Conservation (phyloP, 768 basidiomycete genomes). For the Leccinum subtestaceum region DNA sequence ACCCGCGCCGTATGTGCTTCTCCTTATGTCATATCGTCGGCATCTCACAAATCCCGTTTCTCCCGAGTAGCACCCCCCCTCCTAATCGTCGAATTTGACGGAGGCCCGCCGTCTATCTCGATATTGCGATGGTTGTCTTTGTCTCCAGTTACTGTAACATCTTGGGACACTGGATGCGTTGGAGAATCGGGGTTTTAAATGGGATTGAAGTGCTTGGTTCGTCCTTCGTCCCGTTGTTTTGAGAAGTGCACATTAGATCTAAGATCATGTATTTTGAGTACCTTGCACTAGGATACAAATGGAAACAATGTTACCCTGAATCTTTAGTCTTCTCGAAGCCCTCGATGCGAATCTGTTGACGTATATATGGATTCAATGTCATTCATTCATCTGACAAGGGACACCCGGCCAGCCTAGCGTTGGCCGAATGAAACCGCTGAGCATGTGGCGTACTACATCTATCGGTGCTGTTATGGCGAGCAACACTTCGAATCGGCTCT, state of each 20-base stretch:
- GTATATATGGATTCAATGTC: background rate
- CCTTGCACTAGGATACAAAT: background rate
- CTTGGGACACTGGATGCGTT: background rate
- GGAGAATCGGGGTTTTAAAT: background rate
- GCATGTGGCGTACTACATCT: background rate
- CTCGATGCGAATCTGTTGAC: background rate
- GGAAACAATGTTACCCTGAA: background rate
- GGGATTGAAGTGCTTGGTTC: background rate
- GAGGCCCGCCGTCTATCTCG: background rate
- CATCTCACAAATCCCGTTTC: background rate
- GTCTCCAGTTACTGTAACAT: background rate
- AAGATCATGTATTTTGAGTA: background rate
- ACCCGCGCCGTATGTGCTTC: background rate
- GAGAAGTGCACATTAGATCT: background rate
- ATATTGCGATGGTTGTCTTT: background rate
- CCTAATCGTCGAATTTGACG: background rate
- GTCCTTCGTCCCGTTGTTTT: background rate
- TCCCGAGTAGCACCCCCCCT: background rate
- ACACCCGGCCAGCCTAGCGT: background rate
- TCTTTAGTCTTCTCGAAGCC: background rate
- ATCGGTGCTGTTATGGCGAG: constrained; percentile 60
- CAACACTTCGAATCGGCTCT: constrained; percentile 58
- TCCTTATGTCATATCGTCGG: background rate
- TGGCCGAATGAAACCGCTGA: background rate
- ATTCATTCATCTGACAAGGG: background rate